phyloP scores from a whole-genome alignment of 805 yeast genomes.

The Metschnikowia picachoensis region DNA sequence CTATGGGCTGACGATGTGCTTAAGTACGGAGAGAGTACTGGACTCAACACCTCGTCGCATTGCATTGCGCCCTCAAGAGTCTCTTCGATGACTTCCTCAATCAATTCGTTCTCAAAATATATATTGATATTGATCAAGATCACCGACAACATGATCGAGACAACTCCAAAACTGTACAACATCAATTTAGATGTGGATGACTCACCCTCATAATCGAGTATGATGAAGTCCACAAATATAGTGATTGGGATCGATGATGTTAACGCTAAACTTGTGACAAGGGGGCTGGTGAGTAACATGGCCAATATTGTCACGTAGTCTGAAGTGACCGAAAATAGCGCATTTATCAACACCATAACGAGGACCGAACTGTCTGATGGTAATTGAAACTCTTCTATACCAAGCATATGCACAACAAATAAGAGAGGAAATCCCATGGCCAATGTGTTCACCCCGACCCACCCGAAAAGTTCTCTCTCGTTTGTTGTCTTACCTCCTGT shows the following conservation, averaged over 20 bases:
- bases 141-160: slow-evolving; percentile 44
- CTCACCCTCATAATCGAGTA: slow-evolving; percentile 20
- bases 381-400: slow-evolving; percentile 38
- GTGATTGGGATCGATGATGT: slow-evolving; percentile 52
- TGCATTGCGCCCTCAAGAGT: slow-evolving; percentile 46
- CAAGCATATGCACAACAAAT: slow-evolving; percentile 30
- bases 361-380: slow-evolving; percentile 35
- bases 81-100: slow-evolving; percentile 45
- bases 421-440: slow-evolving; percentile 40
- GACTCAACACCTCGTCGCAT: slow-evolving; percentile 44
- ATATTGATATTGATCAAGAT: slow-evolving; percentile 42
- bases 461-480: slow-evolving; percentile 46
- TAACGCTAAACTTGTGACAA: slow-evolving; percentile 47
- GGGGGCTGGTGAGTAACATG: slow-evolving; percentile 50
- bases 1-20: slow-evolving; percentile 13
- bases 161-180: slow-evolving; percentile 44
- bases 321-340: slow-evolving; percentile 44
- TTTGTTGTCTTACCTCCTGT: slow-evolving; percentile 40
- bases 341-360: slow-evolving; percentile 36
- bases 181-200: slow-evolving; percentile 20
- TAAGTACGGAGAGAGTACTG: slow-evolving; percentile 44
- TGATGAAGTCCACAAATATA: slow-evolving; percentile 45
- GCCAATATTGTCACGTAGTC: slow-evolving; percentile 51
- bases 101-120: slow-evolving; percentile 41
- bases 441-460: slow-evolving; percentile 42